These are phyloP conservation scores for Letharia columbiana DNA, from an alignment of 495 filamentous ascomycete genomes.

Conservation along the genomic window DNA sequence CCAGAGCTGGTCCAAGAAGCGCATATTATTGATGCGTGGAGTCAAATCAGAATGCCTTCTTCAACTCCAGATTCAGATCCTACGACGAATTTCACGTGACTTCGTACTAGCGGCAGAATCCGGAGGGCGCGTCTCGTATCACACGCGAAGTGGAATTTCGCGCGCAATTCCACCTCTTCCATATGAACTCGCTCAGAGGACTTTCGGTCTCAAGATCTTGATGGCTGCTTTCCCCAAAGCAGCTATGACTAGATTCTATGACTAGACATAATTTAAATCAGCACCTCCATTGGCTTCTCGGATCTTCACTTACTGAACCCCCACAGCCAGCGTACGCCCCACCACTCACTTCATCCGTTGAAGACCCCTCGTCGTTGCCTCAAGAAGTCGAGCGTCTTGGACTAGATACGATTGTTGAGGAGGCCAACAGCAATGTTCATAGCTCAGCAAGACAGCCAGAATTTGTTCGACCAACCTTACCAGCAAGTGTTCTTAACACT, in stretches of 20 bases:
- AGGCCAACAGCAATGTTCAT: not conserved
- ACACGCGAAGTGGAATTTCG: not conserved
- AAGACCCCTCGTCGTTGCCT: not conserved
- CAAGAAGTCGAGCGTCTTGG: not conserved
- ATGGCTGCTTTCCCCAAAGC: conserved; percentile 19
- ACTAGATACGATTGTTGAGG: not conserved
- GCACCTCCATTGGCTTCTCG: conserved; percentile 45
- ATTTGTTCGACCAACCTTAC: conserved; percentile 22
- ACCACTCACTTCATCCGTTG: conserved; percentile 6
- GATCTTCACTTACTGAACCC: conserved; percentile 3
- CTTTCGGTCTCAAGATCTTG: not conserved
- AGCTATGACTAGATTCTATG: conserved; percentile 36
- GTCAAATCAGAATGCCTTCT: not conserved
- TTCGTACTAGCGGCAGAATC: not conserved
- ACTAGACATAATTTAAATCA: conserved; percentile 43
- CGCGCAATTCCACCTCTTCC: not conserved
- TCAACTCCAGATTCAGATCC: not conserved
- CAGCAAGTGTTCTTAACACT: conserved; percentile 18
- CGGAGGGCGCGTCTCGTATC: not conserved
- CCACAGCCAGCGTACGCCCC: conserved; percentile 5
- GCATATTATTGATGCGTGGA: not conserved
- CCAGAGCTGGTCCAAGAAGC: not conserved
- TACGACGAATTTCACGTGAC: not conserved
- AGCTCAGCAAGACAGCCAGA: conserved; percentile 14
- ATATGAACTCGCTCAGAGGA: not conserved